phyloP scores from a whole-genome alignment of 176 grass and related monocot genomes.

The Pontederia crassipes region DNA sequence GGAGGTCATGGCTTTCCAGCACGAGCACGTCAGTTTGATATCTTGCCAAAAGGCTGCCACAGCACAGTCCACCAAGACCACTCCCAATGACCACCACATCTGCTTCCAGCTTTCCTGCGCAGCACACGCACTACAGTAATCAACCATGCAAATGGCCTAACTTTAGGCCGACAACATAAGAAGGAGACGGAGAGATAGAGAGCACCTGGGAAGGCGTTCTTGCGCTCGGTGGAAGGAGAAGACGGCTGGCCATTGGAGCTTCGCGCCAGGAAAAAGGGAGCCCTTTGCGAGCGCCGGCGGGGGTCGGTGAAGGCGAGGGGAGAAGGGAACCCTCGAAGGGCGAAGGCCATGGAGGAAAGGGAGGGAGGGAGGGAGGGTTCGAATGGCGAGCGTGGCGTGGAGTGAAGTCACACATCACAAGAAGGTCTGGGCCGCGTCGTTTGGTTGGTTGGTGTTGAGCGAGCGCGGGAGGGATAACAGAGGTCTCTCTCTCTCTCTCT shows the following conservation, averaged over 20 bases:
- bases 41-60: conserved; percentile 72
- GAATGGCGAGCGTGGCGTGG: no score
- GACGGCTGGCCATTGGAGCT: neutral
- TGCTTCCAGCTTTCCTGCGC: conserved; percentile 50
- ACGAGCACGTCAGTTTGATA: conserved; percentile 79
- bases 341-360: no score
- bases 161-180: neutral
- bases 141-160: conserved; percentile 14
- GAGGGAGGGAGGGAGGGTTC: no score
- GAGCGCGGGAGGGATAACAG: no score
- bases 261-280: neutral
- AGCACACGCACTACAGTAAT: neutral
- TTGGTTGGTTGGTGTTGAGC: no score
- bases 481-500: no score
- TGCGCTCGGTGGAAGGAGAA: neutral
- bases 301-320: no score
- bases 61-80: conserved; percentile 76
- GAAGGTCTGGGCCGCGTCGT: no score
- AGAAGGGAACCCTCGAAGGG: no score
- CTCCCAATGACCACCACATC: conserved; percentile 89
- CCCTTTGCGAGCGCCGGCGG: no score
- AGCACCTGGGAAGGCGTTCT: neutral
- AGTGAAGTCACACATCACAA: no score
- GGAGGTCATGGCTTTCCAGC: conserved; percentile 84
- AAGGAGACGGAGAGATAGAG: neutral